Percentiles rank a stretch among this genome's conserved stretches.
Conservation (phyloP, 2,329 filamentous ascomycete genomes). For the Atkinsonella hypoxylon region DNA sequence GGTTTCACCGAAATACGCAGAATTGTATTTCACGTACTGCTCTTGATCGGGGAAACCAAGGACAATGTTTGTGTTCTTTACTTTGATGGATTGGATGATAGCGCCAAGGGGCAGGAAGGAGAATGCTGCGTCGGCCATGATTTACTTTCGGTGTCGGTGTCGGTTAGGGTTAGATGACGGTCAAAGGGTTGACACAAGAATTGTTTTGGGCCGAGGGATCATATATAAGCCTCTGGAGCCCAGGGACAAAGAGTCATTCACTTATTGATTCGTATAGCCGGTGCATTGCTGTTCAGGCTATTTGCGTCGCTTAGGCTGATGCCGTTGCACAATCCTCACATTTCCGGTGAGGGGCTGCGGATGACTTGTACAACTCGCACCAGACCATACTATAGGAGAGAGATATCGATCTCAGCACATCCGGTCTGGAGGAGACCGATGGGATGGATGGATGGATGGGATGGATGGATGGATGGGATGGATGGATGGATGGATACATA, state of each 20-base stretch:
- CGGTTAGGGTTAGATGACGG: not conserved
- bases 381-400: not conserved
- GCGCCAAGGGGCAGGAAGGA: conserved; percentile 64
- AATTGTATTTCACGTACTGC: conserved; percentile 64
- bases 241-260: not conserved
- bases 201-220: no score
- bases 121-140: conserved; percentile 38
- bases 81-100: conserved; percentile 68
- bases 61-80: conserved; percentile 76
- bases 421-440: not conserved
- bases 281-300: not conserved
- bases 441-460: not conserved
- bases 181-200: no score
- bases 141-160: not conserved
- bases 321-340: not conserved
- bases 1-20: conserved; percentile 79
- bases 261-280: not conserved
- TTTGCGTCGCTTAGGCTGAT: not conserved
- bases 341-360: not conserved
- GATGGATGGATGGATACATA: not conserved
- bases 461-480: not conserved
- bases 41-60: conserved; percentile 69
- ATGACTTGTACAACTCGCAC: not conserved
- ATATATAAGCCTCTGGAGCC: no score
- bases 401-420: not conserved